These are phyloP conservation scores for Marsdenia floribunda DNA, from an alignment of 257 asterid genomes.

Conservation along the genomic window DNA sequence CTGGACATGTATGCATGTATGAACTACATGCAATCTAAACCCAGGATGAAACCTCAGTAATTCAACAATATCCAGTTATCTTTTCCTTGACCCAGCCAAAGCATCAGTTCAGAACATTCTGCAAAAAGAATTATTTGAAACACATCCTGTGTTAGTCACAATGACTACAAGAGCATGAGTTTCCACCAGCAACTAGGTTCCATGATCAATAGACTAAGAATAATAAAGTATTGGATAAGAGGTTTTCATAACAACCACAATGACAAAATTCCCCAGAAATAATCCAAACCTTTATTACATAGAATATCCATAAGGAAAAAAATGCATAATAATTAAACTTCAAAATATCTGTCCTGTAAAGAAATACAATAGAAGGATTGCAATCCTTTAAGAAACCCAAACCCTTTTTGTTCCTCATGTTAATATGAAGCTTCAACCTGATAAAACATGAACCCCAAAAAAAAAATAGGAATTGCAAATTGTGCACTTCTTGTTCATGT, in stretches of 20 bases:
- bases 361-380: neutral
- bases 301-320: neutral
- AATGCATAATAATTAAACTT: neutral
- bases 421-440: neutral
- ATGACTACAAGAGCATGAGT: neutral
- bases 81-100: neutral
- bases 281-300: neutral
- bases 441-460: neutral
- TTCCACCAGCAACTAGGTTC: neutral
- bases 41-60: constrained; percentile 6
- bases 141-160: neutral
- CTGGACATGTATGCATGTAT: constrained; percentile 18
- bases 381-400: neutral
- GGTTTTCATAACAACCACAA: neutral
- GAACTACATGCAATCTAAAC: neutral
- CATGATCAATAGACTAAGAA: neutral
- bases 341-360: neutral
- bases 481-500: neutral
- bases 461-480: neutral
- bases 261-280: neutral
- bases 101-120: constrained; percentile 9
- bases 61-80: neutral
- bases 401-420: neutral
- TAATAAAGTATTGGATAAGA: neutral
- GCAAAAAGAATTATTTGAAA: neutral